Percentiles rank a stretch among this genome's conserved stretches.
Evolutionary conservation across 2,329 filamentous ascomycete species (phyloP).

Genomic region (Fusarium scirpi): DNA sequence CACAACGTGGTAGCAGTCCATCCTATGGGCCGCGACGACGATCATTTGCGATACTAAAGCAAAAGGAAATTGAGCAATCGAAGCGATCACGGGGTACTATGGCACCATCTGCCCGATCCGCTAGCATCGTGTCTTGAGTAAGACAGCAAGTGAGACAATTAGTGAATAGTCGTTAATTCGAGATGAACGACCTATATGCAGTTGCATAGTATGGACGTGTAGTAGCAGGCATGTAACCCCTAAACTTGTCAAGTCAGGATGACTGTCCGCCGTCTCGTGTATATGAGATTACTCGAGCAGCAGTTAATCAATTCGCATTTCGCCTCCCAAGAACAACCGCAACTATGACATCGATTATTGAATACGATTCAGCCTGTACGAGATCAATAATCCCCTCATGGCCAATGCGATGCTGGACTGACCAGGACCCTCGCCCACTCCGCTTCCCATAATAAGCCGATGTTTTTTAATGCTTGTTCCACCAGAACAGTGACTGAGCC

Average conservation of each 20-base stretch:
- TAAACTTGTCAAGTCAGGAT: not conserved
- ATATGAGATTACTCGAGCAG: constrained; percentile 15
- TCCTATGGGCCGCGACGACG: constrained; percentile 6
- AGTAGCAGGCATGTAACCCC: not conserved
- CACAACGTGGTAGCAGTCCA: constrained; percentile 19
- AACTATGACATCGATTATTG: not conserved
- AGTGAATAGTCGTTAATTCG: not conserved
- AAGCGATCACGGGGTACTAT: constrained; percentile 34
- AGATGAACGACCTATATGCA: not conserved
- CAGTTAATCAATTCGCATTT: not conserved
- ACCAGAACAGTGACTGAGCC: not conserved
- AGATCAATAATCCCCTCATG: constrained; percentile 37
- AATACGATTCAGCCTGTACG: not conserved
- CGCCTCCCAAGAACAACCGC: not conserved
- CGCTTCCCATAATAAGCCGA: constrained; percentile 28
- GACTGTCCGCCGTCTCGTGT: not conserved
- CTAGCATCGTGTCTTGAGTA: constrained; percentile 1
- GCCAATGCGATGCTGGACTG: constrained; percentile 29
- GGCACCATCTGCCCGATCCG: constrained; percentile 32
- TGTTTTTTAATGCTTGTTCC: constrained; percentile 1
- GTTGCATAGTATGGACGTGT: not conserved
- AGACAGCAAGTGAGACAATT: not conserved
- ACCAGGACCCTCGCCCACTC: constrained; percentile 30
- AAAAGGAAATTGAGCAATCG: constrained; percentile 27
- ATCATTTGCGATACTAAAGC: constrained; percentile 23